Percentiles rank a stretch among this genome's conserved stretches.
These are phyloP conservation scores for Casuarina glauca DNA, from an alignment of 306 rosid genomes.

Conservation along the genomic window DNA sequence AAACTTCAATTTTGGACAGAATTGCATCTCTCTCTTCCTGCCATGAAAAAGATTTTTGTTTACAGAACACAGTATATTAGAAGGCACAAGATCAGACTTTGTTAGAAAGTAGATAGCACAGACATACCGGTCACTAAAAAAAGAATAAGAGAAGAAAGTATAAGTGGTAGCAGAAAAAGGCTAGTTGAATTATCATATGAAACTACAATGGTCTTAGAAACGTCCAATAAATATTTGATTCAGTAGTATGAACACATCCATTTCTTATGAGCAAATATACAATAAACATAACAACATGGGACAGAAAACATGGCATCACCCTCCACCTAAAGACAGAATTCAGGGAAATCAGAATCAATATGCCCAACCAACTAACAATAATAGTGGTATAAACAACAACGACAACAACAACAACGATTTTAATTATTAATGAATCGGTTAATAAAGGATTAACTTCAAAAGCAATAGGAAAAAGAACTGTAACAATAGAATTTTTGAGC, in stretches of 20 bases:
- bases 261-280: background rate
- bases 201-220: background rate
- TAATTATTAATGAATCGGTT: background rate
- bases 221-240: background rate
- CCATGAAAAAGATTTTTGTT: constrained; percentile 30
- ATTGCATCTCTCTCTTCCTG: constrained; percentile 99
- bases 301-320: background rate
- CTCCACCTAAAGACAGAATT: background rate
- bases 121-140: background rate
- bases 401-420: background rate
- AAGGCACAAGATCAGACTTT: constrained; percentile 12
- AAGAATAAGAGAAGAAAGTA: background rate
- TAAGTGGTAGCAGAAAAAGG: background rate
- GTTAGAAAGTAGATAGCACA: constrained; percentile 12
- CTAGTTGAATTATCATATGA: background rate
- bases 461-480: background rate
- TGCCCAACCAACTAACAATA: background rate
- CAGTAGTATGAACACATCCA: background rate
- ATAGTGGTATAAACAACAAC: background rate
- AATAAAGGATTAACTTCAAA: background rate
- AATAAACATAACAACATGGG: background rate
- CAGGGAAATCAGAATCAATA: background rate
- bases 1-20: constrained; percentile 89
- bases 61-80: background rate
- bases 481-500: background rate